Evolutionary conservation across 164 flowering plant species (phyloP).

Genomic region (Kingdonia uniflora): DNA sequence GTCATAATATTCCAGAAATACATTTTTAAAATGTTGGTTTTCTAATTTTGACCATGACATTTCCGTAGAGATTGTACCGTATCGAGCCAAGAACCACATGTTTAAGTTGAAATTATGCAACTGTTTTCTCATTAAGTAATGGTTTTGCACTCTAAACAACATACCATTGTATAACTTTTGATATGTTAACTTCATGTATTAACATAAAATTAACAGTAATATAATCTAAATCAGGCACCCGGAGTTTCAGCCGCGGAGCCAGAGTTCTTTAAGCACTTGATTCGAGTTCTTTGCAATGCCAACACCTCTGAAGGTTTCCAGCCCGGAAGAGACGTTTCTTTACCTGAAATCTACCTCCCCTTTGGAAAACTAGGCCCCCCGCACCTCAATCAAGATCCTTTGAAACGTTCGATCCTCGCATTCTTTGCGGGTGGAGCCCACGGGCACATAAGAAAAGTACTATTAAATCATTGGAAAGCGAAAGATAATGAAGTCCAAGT

Average conservation of each 20-base stretch:
- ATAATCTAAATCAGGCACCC: slow-evolving; percentile 27
- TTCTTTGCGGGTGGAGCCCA: slow-evolving; percentile 33
- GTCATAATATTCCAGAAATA: too few species aligned
- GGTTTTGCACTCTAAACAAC: too few species aligned
- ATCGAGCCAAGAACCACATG: too few species aligned
- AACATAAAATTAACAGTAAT: too few species aligned
- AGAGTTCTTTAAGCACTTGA: slow-evolving; percentile 25
- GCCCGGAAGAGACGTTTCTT: slow-evolving; percentile 14
- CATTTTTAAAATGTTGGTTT: too few species aligned
- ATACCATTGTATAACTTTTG: too few species aligned
- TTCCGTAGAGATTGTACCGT: too few species aligned
- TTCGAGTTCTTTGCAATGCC: slow-evolving; percentile 27
- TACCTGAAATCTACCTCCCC: slow-evolving; percentile 15
- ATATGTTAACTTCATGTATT: too few species aligned
- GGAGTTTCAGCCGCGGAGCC: slow-evolving; percentile 14
- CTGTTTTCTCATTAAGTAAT: too few species aligned
- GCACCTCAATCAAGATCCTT: neutral
- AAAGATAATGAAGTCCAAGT: slow-evolving; percentile 21
- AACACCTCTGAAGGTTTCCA: slow-evolving; percentile 19
- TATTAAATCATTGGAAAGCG: slow-evolving; percentile 18
- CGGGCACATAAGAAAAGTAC: slow-evolving; percentile 14
- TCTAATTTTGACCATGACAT: too few species aligned
- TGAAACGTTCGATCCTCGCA: slow-evolving; percentile 20
- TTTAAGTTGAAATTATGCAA: too few species aligned
- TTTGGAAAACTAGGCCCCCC: slow-evolving; percentile 4